Conservation (phyloP, 345 rosid species). For the Salix udensis region DNA sequence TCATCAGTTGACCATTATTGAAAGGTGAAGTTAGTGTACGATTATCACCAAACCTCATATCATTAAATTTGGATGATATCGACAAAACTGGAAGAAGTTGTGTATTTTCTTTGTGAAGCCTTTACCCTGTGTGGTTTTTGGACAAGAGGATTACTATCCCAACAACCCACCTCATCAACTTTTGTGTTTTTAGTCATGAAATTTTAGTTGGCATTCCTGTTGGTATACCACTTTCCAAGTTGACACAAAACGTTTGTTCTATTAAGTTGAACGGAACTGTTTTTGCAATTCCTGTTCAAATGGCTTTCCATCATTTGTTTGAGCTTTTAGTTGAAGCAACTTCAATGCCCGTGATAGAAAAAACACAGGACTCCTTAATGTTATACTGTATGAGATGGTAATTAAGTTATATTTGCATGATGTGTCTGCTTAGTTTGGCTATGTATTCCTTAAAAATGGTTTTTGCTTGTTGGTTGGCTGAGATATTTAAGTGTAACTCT, state of each 20-base stretch:
- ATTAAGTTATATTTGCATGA: neutral
- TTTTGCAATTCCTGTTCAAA: neutral
- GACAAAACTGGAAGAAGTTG: too few relatives aligned
- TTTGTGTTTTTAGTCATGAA: neutral
- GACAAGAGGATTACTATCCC: neutral
- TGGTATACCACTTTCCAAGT: neutral
- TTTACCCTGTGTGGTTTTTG: neutral
- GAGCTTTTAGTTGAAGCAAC: neutral
- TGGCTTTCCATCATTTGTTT: neutral
- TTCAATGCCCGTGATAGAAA: neutral
- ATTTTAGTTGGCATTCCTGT: neutral
- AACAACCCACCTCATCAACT: neutral
- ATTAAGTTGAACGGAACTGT: neutral
- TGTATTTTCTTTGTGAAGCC: too few relatives aligned
- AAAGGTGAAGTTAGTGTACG: too few relatives aligned
- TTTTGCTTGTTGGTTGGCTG: constrained; percentile 8
- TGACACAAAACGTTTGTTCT: neutral
- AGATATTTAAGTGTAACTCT: neutral
- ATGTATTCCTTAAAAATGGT: neutral
- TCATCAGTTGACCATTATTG: too few relatives aligned
- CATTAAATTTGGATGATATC: too few relatives aligned
- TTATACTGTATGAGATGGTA: neutral
- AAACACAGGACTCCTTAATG: neutral
- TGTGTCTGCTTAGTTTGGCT: neutral
- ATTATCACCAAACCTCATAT: too few relatives aligned